Evolutionary conservation across 2,329 filamentous ascomycete species (phyloP), one percentile per base, ranked within the genome.

Genomic region (Alternaria atra): DNA sequence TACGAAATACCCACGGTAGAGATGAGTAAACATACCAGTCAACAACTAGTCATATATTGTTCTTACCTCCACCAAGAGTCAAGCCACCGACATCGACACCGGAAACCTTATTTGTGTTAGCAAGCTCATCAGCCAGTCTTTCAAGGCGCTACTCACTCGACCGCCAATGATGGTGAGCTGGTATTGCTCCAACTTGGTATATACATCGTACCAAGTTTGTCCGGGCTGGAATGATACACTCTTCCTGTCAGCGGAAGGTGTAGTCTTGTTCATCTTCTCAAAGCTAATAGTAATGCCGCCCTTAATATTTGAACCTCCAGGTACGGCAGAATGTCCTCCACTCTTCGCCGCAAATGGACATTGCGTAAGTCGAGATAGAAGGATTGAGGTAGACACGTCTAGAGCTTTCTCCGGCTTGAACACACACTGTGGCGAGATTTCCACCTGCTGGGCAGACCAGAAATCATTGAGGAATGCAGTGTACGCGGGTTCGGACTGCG

Each of bases 261-360:
- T 47, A 3, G 80, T 69, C 5, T 66, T 51, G 40, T 73, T 73
- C 51, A 81, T 58, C 15, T 65, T 64, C 25, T 73, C 73, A 30
- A 84, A 71, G 55, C 80, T 80, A 50, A 84, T 74, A 1, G 80
- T 82, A 9, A 84, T 79, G 4, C 82, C 82, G 29, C 71, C 70
- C 1, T 76, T 66, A 15, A 81, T 80, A 55, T 79, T 81, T 7
- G 80, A 80, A 10, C 77, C 75, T 25, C 81, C 81, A 0, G 75
- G 69, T 57, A 77, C 76, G 4, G 74, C 68, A 20, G 77, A 76
- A 60, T 84, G 82, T 5, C 83, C 82, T 32, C 82, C 81, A 46
- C 80, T 78, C 57, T 80, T 81, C 4, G 80, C 75, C 2, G 80
- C 80, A 60, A 82, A 82, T 76, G 72, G 72, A 52, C 73, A 77